Evolutionary conservation across 257 asterid genomes (phyloP).

Genomic region (Solanum chaucha): DNA sequence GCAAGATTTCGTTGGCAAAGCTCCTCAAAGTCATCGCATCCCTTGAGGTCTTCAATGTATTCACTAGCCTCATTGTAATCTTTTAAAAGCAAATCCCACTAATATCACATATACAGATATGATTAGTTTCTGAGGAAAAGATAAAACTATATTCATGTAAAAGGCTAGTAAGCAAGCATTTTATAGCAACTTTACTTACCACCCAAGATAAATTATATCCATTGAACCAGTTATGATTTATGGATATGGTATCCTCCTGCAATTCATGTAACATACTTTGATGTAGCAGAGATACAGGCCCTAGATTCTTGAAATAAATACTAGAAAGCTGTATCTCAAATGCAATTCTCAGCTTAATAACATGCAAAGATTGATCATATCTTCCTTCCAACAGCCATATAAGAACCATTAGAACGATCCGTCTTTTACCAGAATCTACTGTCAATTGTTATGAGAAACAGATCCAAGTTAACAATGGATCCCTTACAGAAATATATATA

Average conservation of each 20-base stretch:
- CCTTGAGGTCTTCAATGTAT: slow-evolving; percentile 81
- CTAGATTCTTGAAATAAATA: neutral
- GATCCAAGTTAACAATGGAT: neutral
- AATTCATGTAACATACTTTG: slow-evolving; percentile 7
- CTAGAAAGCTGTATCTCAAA: neutral
- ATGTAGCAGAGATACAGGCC: neutral
- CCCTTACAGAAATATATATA: neutral
- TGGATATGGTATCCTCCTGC: slow-evolving; percentile 92
- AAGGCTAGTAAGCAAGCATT: neutral
- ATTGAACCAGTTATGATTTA: slow-evolving; percentile 97
- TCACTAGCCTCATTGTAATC: slow-evolving; percentile 80
- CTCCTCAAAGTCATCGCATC: slow-evolving; percentile 86
- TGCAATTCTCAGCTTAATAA: neutral
- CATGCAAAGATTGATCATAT: neutral
- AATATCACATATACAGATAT: slow-evolving; percentile 8
- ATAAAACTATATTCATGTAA: neutral
- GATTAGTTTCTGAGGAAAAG: neutral
- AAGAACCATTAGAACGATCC: neutral
- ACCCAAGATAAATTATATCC: slow-evolving; percentile 66
- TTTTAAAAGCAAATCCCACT: slow-evolving; percentile 92
- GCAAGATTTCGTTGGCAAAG: slow-evolving; percentile 90
- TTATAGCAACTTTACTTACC: slow-evolving; percentile 34
- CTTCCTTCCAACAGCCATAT: neutral
- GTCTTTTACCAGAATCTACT: neutral
- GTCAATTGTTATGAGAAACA: neutral